Evolutionary conservation across 2,329 filamentous ascomycete genomes (phyloP).

Genomic region (Diplocarpon mali): DNA sequence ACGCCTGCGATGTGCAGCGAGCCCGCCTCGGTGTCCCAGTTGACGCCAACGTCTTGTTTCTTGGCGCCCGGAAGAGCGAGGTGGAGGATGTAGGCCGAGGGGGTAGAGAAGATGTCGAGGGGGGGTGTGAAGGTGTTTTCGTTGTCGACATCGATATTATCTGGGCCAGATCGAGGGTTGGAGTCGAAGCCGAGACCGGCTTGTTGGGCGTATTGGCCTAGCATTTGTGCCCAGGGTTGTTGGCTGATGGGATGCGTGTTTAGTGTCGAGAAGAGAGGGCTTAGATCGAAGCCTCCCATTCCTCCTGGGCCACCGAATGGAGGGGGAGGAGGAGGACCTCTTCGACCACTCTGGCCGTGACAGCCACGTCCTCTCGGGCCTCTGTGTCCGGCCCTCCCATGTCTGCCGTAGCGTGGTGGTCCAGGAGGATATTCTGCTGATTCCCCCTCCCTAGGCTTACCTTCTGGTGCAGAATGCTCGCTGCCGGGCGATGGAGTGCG

Average conservation of each 20-base stretch:
- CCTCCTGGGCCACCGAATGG: conserved; percentile 13
- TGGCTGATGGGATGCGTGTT: conserved; percentile 19
- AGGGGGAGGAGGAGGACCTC: conserved; percentile 10
- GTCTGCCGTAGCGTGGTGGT: neutral
- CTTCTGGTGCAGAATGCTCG: conserved; percentile 1
- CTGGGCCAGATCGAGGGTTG: conserved; percentile 17
- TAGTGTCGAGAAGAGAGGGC: conserved; percentile 19
- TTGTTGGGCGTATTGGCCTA: conserved; percentile 20
- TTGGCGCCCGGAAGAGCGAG: conserved; percentile 64
- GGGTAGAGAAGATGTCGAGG: conserved; percentile 65
- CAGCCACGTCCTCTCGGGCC: conserved; percentile 12
- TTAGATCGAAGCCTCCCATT: conserved; percentile 23
- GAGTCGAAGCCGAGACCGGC: conserved; percentile 11
- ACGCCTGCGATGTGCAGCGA: conserved; percentile 60
- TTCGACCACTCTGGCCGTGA: conserved; percentile 5
- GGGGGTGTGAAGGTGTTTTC: conserved; percentile 46
- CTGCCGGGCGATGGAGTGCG: conserved; percentile 9
- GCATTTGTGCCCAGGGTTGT: conserved; percentile 21
- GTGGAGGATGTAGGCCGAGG: conserved; percentile 56
- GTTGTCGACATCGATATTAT: conserved; percentile 17
- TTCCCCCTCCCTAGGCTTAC: conserved; percentile 4
- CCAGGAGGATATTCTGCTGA: neutral
- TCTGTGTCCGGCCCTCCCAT: conserved; percentile 9
- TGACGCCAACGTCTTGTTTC: conserved; percentile 67
- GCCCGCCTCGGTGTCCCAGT: conserved; percentile 60